A percentile compares a stretch with the other conserved stretches of the same genome.
phyloP scores from a whole-genome alignment of 75 land plant species.

The Picea glauca region DNA sequence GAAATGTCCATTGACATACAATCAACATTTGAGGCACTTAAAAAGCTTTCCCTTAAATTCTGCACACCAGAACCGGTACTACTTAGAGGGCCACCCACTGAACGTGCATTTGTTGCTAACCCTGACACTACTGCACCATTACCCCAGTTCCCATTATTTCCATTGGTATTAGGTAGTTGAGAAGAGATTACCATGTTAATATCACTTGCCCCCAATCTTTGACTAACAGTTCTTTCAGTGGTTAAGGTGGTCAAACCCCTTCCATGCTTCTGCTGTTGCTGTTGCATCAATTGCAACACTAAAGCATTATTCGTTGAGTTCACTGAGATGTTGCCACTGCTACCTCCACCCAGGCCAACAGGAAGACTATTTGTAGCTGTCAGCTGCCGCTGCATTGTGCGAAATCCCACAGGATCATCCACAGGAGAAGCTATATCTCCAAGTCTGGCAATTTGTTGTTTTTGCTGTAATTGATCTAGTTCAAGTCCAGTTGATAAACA shows the following conservation, averaged over 20 bases:
- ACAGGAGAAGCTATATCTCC: slow-evolving; percentile 5
- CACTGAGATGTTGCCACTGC: background rate
- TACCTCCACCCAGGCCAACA: background rate
- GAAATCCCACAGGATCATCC: slow-evolving; percentile 16
- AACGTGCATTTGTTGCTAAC: background rate
- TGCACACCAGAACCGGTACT: background rate
- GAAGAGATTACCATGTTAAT: slow-evolving; percentile 7
- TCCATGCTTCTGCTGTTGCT: slow-evolving; percentile 16
- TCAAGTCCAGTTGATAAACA: slow-evolving; percentile 36
- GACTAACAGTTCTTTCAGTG: slow-evolving; percentile 1
- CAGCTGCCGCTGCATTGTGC: slow-evolving; percentile 15
- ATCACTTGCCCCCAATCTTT: slow-evolving; percentile 2
- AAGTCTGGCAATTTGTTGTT: slow-evolving; percentile 18
- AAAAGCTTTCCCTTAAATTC: background rate
- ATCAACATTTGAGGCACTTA: background rate
- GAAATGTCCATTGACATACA: slow-evolving; percentile 7
- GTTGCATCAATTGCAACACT: slow-evolving; percentile 24
- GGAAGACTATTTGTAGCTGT: slow-evolving; percentile 12
- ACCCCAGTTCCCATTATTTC: slow-evolving; percentile 3
- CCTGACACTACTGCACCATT: background rate
- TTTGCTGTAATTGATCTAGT: slow-evolving; percentile 33
- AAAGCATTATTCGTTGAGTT: slow-evolving; percentile 13
- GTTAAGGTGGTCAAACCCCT: slow-evolving; percentile 7
- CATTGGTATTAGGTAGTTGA: slow-evolving; percentile 1
- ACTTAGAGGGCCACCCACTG: background rate